These are phyloP conservation scores for Penicillium frequentans DNA, from an alignment of 2,329 filamentous ascomycete species.

Conservation along the genomic window DNA sequence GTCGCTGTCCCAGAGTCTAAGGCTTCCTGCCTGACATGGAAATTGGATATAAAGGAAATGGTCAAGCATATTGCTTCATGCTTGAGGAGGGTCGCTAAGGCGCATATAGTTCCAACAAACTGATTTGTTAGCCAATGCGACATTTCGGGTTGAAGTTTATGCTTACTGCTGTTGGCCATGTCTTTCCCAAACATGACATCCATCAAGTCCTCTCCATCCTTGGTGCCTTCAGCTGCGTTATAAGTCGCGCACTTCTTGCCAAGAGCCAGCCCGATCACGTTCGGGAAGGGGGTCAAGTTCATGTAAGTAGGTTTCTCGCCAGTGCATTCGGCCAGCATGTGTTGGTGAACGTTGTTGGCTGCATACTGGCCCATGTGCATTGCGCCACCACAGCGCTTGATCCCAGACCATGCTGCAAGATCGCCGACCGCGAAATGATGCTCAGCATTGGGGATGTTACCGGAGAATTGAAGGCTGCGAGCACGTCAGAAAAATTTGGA, in stretches of 20 bases:
- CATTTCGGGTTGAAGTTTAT: not conserved
- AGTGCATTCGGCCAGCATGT: slow-evolving; percentile 51
- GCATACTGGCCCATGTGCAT: slow-evolving; percentile 71
- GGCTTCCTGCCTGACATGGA: not conserved
- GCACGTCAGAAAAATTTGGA: not conserved
- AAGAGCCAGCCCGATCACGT: slow-evolving; percentile 70
- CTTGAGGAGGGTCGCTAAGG: slow-evolving; percentile 39
- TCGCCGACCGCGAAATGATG: slow-evolving; percentile 71
- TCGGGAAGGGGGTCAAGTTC: slow-evolving; percentile 55
- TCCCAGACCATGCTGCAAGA: slow-evolving; percentile 69
- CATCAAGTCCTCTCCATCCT: slow-evolving; percentile 63
- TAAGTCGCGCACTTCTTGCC: slow-evolving; percentile 69
- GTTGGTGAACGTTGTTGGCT: slow-evolving; percentile 67
- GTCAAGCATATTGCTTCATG: slow-evolving; percentile 1
- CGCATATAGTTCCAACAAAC: slow-evolving; percentile 59
- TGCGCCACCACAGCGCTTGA: slow-evolving; percentile 75
- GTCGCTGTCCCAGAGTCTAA: not conserved
- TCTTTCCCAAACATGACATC: slow-evolving; percentile 67
- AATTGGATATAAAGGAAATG: not conserved
- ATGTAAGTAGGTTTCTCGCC: slow-evolving; percentile 48
- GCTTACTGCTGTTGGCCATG: slow-evolving; percentile 64
- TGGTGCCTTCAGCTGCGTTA: slow-evolving; percentile 57
- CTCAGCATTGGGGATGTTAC: slow-evolving; percentile 55
- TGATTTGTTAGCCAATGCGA: slow-evolving; percentile 25
- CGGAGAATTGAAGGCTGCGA: slow-evolving; percentile 55